These are phyloP conservation scores for Nakazawaea wickerhamii DNA, from an alignment of 805 yeast species.

Conservation along the genomic window DNA sequence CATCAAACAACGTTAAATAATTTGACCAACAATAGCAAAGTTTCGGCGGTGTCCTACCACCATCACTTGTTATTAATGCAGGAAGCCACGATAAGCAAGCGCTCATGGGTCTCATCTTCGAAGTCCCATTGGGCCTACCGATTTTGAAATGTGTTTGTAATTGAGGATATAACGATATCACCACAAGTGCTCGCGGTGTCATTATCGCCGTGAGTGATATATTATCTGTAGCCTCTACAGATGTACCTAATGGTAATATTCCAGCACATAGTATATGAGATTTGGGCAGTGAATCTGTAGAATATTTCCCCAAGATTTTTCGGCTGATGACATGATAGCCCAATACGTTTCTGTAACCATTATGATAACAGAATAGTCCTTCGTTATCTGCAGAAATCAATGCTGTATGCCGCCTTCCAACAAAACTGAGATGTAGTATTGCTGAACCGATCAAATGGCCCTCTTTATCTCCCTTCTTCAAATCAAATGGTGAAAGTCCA, in stretches of 20 bases:
- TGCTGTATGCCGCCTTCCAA: constrained; percentile 49
- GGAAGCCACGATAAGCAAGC: constrained; percentile 68
- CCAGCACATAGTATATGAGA: constrained; percentile 34
- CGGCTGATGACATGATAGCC: constrained; percentile 43
- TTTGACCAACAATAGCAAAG: constrained; percentile 71
- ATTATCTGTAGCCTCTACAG: constrained; percentile 47
- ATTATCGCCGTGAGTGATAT: constrained; percentile 58
- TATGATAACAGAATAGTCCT: constrained; percentile 61
- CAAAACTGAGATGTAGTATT: constrained; percentile 41
- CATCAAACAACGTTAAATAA: constrained; percentile 48
- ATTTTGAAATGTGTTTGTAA: constrained; percentile 48
- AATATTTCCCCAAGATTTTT: constrained; percentile 47
- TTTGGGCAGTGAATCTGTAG: constrained; percentile 9
- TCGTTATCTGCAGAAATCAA: constrained; percentile 48
- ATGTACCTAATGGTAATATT: constrained; percentile 57
- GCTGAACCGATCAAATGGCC: constrained; percentile 34
- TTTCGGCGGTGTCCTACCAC: constrained; percentile 32
- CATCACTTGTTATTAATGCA: constrained; percentile 25
- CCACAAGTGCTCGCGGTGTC: constrained; percentile 42
- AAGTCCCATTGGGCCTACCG: constrained; percentile 38
- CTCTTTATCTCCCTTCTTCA: constrained; percentile 15
- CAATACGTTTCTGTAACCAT: constrained; percentile 52
- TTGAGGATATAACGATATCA: constrained; percentile 51
- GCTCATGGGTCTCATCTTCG: constrained; percentile 25
- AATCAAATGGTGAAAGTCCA: constrained; percentile 24